A percentile compares a stretch with the other conserved stretches of the same genome.
These are phyloP conservation scores for Paecilomyces formosus DNA, from an alignment of 2,329 filamentous ascomycete genomes.

Conservation along the genomic window DNA sequence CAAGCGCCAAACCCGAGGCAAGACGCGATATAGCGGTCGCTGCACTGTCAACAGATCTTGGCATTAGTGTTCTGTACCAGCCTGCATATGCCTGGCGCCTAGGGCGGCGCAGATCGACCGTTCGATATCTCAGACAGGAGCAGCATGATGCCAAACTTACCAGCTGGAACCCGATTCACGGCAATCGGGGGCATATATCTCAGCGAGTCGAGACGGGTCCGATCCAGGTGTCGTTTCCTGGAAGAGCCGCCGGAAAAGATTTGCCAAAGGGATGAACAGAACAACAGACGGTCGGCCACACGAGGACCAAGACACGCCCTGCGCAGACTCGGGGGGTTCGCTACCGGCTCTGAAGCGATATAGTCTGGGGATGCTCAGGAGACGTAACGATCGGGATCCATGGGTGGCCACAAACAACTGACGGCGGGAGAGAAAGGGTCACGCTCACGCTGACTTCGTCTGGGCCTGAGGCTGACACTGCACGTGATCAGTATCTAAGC, in stretches of 20 bases:
- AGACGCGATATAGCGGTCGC: neutral
- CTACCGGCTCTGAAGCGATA: neutral
- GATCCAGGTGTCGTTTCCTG: neutral
- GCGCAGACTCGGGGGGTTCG: slow-evolving; percentile 2
- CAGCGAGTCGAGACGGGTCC: neutral
- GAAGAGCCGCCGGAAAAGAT: neutral
- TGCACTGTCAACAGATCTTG: neutral
- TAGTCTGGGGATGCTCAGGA: neutral
- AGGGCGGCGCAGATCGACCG: neutral
- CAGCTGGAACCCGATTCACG: neutral
- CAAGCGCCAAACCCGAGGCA: slow-evolving; percentile 2
- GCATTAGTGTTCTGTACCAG: neutral
- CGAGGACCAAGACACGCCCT: slow-evolving; percentile 5
- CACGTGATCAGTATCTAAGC: slow-evolving; percentile 1
- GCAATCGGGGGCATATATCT: neutral
- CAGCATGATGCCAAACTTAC: neutral
- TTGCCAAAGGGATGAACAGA: neutral
- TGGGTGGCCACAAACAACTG: neutral
- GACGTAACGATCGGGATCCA: slow-evolving; percentile 3
- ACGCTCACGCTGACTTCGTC: neutral
- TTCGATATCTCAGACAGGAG: neutral
- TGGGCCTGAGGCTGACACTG: neutral
- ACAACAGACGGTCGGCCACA: neutral
- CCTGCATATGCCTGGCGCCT: neutral
- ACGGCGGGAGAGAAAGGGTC: slow-evolving; percentile 1